phyloP scores from a whole-genome alignment of 148 eudicot genomes.

The Diospyros kaki region DNA sequence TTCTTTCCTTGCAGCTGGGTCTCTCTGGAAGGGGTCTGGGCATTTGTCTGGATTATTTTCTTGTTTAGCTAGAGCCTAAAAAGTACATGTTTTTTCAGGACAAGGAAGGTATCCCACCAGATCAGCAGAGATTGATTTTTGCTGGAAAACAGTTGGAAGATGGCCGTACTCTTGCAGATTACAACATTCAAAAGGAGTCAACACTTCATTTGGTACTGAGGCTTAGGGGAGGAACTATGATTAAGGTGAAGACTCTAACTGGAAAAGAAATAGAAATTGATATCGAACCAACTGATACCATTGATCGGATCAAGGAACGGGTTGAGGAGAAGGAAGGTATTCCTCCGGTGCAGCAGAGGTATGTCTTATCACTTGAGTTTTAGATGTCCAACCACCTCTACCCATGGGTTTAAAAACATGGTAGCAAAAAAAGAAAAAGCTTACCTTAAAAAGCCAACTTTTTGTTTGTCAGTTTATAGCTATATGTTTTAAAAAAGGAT shows the following conservation, averaged over 20 bases:
- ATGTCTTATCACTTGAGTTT: neutral
- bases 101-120: constrained; percentile 20
- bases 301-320: constrained; percentile 18
- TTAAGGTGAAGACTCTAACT: constrained; percentile 17
- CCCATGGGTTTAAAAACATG: no score
- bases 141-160: constrained; percentile 21
- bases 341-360: constrained; percentile 17
- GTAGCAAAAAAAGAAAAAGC: no score
- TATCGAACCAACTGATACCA: constrained; percentile 19
- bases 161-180: constrained; percentile 21
- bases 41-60: no score
- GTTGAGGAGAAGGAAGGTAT: constrained; percentile 21
- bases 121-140: constrained; percentile 19
- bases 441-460: no score
- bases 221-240: constrained; percentile 19
- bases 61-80: no score
- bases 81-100: constrained; percentile 4
- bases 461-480: no score
- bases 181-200: constrained; percentile 18
- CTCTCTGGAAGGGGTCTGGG: no score
- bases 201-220: constrained; percentile 18
- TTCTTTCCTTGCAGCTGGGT: no score
- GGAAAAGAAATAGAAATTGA: constrained; percentile 21
- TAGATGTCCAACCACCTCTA: no score
- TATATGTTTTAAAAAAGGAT: no score